Evolutionary conservation across 371 early-diverging fungal species (phyloP), one percentile per base, ranked within the genome.

Genomic region (Saksenaea oblongispora): DNA sequence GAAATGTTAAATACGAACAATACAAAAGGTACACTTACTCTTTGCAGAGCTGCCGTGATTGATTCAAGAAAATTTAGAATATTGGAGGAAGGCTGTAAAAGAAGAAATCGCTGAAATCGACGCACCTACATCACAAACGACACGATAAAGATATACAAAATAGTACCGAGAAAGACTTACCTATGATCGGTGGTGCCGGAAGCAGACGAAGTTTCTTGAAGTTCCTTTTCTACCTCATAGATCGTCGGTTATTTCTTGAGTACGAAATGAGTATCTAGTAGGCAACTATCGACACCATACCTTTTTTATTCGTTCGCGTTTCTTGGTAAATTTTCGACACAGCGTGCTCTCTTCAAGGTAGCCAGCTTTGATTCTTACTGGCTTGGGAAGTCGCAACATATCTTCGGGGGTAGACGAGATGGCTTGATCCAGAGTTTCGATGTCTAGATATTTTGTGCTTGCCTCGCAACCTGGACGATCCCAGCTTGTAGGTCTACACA

Each of bases 401-500:
- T 47, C 47, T 47, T 47, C 22, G 18, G 47, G 8, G 18, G 18
- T 18, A 47, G 47, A 47, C 18, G 8, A 17, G 47, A 18, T 18
- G 7, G 7, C 47, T 18, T 18, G 47, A 18, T 9, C 1, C 47
- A 47, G 47, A 5, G 7, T 18, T 47, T 14, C n/a, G 47, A 47
- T 47, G 47, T 47, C 47, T 8, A 47, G 18, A 47, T 18, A 47
- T 18, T 47, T 2, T 47, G 47, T 47, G 18, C 22, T 47, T 5
- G 47, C 47, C 18, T 47, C 47, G 47, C 47, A 47, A 18, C 47
- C 47, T 47, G 47, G 47, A 18, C 47, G 47, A 47, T 47, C 18
- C 47, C 47, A 47, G 18, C 47, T 47, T 18, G 8, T 18, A 18
- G 18, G 18, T 18, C 18, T 47, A 47, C 47, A 47, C 22, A 47